Evolutionary conservation across 2,329 filamentous ascomycete species (phyloP).

Genomic region (Ophiostoma ips): DNA sequence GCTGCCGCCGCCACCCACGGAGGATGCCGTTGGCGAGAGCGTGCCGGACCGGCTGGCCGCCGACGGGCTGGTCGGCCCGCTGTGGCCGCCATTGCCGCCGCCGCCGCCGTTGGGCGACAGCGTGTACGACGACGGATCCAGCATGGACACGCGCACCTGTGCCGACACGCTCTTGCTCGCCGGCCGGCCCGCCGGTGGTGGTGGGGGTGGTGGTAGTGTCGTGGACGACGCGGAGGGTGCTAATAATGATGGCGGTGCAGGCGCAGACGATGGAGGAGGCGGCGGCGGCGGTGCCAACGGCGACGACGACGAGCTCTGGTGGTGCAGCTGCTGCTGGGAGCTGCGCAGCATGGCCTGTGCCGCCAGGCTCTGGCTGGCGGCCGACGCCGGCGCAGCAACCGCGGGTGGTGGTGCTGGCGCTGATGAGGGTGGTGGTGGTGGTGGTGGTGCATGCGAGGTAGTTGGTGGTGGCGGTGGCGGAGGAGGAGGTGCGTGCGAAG

Average conservation of each 20-base stretch:
- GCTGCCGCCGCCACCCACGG: background rate
- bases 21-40: constrained; percentile 15
- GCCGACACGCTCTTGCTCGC: constrained; percentile 28
- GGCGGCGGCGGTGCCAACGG: constrained; percentile 15
- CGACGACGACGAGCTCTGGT: constrained; percentile 15
- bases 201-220: constrained; percentile 19
- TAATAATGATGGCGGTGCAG: constrained; percentile 17
- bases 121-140: constrained; percentile 67
- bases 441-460: constrained; percentile 19
- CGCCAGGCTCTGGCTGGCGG: constrained; percentile 23
- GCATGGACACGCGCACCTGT: constrained; percentile 42
- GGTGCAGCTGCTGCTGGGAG: constrained; percentile 13
- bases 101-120: constrained; percentile 46
- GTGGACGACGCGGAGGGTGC: constrained; percentile 18
- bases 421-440: constrained; percentile 24
- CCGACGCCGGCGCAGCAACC: no score
- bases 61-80: constrained; percentile 30
- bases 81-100: background rate
- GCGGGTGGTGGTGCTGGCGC: constrained; percentile 16
- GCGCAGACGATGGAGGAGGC: constrained; percentile 15
- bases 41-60: constrained; percentile 14
- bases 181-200: constrained; percentile 17
- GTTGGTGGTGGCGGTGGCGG: constrained; percentile 23
- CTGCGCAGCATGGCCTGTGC: constrained; percentile 26
- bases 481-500: constrained; percentile 23